phyloP scores from a whole-genome alignment of 805 yeast species.

The Candida ortonii region DNA sequence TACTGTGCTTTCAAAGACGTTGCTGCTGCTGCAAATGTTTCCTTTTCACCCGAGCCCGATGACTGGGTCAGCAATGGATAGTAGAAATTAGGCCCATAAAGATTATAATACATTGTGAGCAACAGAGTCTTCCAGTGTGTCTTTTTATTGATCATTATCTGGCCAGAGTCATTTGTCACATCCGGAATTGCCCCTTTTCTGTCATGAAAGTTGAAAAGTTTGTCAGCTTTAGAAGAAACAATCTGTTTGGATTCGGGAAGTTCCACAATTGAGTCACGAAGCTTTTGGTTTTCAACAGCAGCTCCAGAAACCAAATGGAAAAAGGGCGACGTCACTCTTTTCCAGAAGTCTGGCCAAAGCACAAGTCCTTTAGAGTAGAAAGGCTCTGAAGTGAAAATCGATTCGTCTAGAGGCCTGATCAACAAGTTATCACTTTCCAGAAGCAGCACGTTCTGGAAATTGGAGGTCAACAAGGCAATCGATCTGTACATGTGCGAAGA shows the following conservation, averaged over 20 bases:
- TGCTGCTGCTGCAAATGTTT: conserved; percentile 52
- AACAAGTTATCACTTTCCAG: conserved; percentile 46
- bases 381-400: conserved; percentile 44
- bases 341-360: conserved; percentile 84
- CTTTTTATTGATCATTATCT: conserved; percentile 45
- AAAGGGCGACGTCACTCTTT: conserved; percentile 67
- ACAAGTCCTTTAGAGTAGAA: conserved; percentile 52
- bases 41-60: conserved; percentile 47
- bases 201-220: conserved; percentile 25
- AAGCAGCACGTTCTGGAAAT: conserved; percentile 44
- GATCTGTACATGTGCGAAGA: conserved; percentile 33
- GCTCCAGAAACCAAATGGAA: conserved; percentile 62
- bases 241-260: conserved; percentile 20
- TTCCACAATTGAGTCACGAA: conserved; percentile 31
- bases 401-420: conserved; percentile 37
- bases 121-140: conserved; percentile 47
- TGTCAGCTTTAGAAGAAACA: conserved; percentile 28
- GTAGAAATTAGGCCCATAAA: conserved; percentile 42
- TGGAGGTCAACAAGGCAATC: conserved; percentile 41
- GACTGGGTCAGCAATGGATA: conserved; percentile 41
- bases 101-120: conserved; percentile 47
- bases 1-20: conserved; percentile 38
- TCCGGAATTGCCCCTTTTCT: conserved; percentile 47
- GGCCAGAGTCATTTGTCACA: conserved; percentile 50
- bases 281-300: conserved; percentile 33